Percentiles rank a stretch among this genome's conserved stretches.
Evolutionary conservation across 2,329 filamentous ascomycete genomes (phyloP).

Genomic region (Zasmidium citrigriseum): DNA sequence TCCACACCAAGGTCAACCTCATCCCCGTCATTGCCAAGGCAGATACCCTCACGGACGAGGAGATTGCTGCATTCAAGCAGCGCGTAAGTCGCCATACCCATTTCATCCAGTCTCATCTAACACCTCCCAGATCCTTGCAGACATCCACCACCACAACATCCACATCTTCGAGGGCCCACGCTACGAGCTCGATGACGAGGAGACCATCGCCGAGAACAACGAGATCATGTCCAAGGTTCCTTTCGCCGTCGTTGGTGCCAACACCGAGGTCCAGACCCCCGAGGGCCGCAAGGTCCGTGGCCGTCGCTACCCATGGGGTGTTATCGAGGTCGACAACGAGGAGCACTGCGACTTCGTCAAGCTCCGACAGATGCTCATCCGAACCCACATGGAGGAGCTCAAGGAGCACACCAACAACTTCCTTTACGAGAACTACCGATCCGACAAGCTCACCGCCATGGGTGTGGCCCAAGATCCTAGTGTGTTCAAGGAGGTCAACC

Average conservation of each 20-base stretch:
- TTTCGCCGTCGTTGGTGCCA: conserved; percentile 96
- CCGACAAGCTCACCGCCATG: conserved; percentile 98
- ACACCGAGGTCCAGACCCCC: conserved; percentile 85
- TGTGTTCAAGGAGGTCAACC: conserved; percentile 99
- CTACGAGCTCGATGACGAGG: conserved; percentile 98
- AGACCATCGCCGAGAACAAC: conserved; percentile 99
- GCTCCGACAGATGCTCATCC: conserved; percentile 99
- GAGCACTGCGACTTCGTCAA: conserved; percentile 99
- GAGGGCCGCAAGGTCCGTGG: conserved; percentile 96
- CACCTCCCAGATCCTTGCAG: conserved; percentile 78
- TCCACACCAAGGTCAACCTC: conserved; percentile 99
- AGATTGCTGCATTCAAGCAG: conserved; percentile 91
- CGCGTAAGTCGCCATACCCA: conserved; percentile 68
- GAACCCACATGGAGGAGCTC: conserved; percentile 99
- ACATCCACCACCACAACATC: conserved; percentile 96
- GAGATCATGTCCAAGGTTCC: conserved; percentile 99
- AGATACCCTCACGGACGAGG: conserved; percentile 95
- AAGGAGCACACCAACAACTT: conserved; percentile 99
- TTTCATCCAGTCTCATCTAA: conserved; percentile 15
- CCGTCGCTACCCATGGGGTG: conserved; percentile 95
- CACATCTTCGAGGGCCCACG: conserved; percentile 98
- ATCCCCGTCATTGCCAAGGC: conserved; percentile 99
- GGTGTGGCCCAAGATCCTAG: conserved; percentile 97
- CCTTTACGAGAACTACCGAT: conserved; percentile 99
- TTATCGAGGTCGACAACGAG: conserved; percentile 99